Evolutionary conservation across 2,329 filamentous ascomycete genomes (phyloP), one percentile per base, ranked within the genome.

Genomic region (Venturia asperata): DNA sequence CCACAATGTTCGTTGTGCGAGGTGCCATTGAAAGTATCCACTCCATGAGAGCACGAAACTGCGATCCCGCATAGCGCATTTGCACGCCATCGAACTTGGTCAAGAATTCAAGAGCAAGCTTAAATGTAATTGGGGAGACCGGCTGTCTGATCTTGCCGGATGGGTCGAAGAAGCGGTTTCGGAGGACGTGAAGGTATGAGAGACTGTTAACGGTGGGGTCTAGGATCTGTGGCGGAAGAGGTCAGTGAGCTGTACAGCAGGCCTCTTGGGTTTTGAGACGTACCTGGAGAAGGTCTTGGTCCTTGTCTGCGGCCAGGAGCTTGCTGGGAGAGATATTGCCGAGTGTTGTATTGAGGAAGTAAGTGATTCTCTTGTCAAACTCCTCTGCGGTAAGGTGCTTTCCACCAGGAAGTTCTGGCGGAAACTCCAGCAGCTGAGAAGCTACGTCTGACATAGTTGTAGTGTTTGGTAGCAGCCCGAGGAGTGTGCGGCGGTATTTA

Each of bases 151-250:
- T 71, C 72, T 69, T 77, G 73, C 70, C 77, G 71, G 41, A 71
- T 42, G 52, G 67, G 34, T 67, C 68, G 47, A 76, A 72, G 65
- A 85, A 77, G 67, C 81, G 79, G 41, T 79, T 77, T 60, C 78
- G 73, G 45, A 89, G 77, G 60, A 83, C 77, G 67, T 79, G 81
- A 62, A 85, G 75, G 73, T 87, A 88, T 10, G 83, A 77, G 67
- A 88, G 78, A 21, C 83, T 82, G 72, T 88, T 84, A 47, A 79
- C 73, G 9, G 80, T 73, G 24, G 87, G 85, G 69, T 87, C 79
- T 66, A 87, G 75, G 42, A 80, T 69, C 74, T 80, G 66, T 4
- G 63, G 21, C 11, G 11, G 37, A 42, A n/a, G 30, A 39, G 60
- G 42, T 61, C 27, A 61, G 60, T 17, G 24, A 49, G n/a, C 24